Evolutionary conservation across 345 rosid genomes (phyloP).

Genomic region (Clausena lansium): DNA sequence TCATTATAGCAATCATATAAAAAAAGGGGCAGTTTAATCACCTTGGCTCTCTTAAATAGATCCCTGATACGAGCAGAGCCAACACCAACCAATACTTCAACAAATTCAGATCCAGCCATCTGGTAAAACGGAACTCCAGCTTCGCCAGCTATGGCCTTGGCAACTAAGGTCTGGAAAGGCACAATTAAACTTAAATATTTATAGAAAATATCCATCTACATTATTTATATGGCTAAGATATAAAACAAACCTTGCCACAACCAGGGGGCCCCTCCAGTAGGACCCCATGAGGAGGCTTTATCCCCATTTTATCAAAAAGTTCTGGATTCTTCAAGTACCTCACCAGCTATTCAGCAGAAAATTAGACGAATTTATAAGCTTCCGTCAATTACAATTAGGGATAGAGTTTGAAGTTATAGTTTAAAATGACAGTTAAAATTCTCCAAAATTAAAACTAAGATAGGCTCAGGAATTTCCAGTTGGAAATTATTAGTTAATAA

Average conservation of each 20-base stretch:
- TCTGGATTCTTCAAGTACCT: constrained; percentile 94
- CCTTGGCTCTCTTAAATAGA: constrained; percentile 96
- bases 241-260: constrained; percentile 80
- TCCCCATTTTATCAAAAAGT: constrained; percentile 88
- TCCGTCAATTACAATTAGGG: not conserved
- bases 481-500: not conserved
- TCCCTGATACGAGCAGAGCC: constrained; percentile 98
- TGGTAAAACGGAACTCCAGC: constrained; percentile 98
- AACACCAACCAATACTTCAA: constrained; percentile 94
- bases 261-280: constrained; percentile 97
- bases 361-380: constrained; percentile 6
- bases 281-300: constrained; percentile 97
- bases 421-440: not conserved
- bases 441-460: not conserved
- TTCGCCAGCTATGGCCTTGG: constrained; percentile 97
- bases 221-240: not conserved
- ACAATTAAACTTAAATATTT: constrained; percentile 10
- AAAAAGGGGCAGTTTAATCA: constrained; percentile 23
- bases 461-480: no score
- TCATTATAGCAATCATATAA: not conserved
- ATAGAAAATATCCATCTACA: constrained; percentile 12
- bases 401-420: not conserved
- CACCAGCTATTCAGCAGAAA: constrained; percentile 58
- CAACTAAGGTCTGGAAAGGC: constrained; percentile 74
- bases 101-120: constrained; percentile 98